Evolutionary conservation across 441 rosid genomes (phyloP), one percentile per base, ranked within the genome.

Genomic region (Erysimum cheiri): DNA sequence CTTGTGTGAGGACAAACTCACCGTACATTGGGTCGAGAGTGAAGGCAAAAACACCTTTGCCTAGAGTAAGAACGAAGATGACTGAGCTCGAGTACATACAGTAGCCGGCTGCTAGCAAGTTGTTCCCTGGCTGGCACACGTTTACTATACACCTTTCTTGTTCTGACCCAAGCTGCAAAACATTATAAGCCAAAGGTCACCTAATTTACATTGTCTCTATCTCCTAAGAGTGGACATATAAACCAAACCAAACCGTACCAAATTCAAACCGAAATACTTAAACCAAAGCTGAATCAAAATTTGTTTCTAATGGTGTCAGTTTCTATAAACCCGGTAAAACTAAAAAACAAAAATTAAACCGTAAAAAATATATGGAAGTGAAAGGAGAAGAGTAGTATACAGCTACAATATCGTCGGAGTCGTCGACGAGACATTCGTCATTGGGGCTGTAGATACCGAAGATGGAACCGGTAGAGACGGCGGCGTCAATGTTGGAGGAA

Each of bases 31-130:
- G 99, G 67, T 94, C 99, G 47, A 92, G 75, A 8, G 88, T 88
- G 83, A 92, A 94, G 43, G 90, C 75, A 46, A 79, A 94, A 53
- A 94, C 98, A 1, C 97, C 97, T 4, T 80, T 76, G 37, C 99
- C 99, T 44, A 94, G 47, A 0, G 96, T 87, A 40, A 94, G 73
- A 41, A 88, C 96, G 9, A 92, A 92, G 80, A 94, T 90, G 64
- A 88, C 66, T 3, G 98, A 94, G 84, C 99, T 94, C 3, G 98
- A 95, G 73, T 95, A 92, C 93, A 95, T 89, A 88, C 96, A 94
- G 75, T 94, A 94, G 43, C 97, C 99, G 4, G 99, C 93, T 12
- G 94, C 97, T 28, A 94, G 80, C 14, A 94, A 86, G 80, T 92
- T 94, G 81, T 76, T 84, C 77, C 98, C 94, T 28, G 99, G 99